Percentiles rank a stretch among this genome's conserved stretches.
Conservation (phyloP, 1,284 basidiomycete genomes). For the Wallemia mellicola region DNA sequence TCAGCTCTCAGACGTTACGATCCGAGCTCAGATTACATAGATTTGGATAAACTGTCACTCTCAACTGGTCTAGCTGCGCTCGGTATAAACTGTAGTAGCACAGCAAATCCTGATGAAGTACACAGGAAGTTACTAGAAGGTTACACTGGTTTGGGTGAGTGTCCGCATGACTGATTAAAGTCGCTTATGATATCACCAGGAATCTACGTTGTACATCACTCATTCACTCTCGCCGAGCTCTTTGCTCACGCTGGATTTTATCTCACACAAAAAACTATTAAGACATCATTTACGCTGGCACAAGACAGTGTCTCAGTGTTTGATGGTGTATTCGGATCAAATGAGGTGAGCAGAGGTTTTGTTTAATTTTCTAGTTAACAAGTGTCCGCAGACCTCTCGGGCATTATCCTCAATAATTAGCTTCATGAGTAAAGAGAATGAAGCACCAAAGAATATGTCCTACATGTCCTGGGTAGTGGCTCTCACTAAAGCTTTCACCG, state of each 20-base stretch:
- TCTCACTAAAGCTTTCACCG: constrained; percentile 22
- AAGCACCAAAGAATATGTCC: constrained; percentile 12
- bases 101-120: constrained; percentile 7
- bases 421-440: constrained; percentile 18
- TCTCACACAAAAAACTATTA: constrained; percentile 16
- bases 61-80: not conserved
- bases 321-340: constrained; percentile 22
- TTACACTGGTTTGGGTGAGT: constrained; percentile 18
- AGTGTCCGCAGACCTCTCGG: too few relatives aligned
- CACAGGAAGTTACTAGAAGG: constrained; percentile 19
- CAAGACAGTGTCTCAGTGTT: constrained; percentile 21
- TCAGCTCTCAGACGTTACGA: constrained; percentile 16
- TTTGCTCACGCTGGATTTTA: constrained; percentile 22
- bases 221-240: constrained; percentile 22
- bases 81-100: not conserved
- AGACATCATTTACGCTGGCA: constrained; percentile 16
- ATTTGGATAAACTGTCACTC: not conserved
- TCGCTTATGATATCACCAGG: constrained; percentile 9
- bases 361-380: too few relatives aligned
- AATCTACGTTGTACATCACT: constrained; percentile 22
- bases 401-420: constrained; percentile 21
- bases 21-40: constrained; percentile 7
- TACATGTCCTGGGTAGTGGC: constrained; percentile 14
- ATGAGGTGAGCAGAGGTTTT: constrained; percentile 22
- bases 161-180: not conserved